phyloP scores from a whole-genome alignment of 192 early-diverging fungal genomes.

The Coemansia sp. region DNA sequence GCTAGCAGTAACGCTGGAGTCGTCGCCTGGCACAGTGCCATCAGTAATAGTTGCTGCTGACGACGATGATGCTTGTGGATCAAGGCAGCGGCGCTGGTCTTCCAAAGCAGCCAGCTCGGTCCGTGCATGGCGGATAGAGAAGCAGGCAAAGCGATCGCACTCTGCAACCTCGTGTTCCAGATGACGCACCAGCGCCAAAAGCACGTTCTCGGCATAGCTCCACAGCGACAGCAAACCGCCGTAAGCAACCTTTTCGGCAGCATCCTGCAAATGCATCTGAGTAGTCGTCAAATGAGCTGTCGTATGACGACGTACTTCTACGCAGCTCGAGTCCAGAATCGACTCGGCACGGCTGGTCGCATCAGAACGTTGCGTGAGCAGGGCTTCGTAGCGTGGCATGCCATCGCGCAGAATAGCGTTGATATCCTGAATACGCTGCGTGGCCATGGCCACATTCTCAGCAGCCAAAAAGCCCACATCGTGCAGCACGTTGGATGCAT shows the following conservation, averaged over 20 bases:
- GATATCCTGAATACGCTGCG: slow-evolving; percentile 61
- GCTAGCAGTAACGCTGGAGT: slow-evolving; percentile 52
- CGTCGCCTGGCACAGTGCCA: slow-evolving; percentile 14
- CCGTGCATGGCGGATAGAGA: slow-evolving; percentile 46
- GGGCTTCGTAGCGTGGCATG: slow-evolving; percentile 71
- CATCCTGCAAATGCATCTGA: slow-evolving; percentile 66
- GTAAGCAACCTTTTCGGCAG: slow-evolving; percentile 70
- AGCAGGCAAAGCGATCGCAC: slow-evolving; percentile 59
- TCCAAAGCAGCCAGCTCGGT: slow-evolving; percentile 32
- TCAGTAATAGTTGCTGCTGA: slow-evolving; percentile 24
- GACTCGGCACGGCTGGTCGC: slow-evolving; percentile 64
- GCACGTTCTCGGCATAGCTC: slow-evolving; percentile 82
- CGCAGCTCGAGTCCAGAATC: slow-evolving; percentile 59
- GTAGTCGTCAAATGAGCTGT: slow-evolving; percentile 52
- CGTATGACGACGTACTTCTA: slow-evolving; percentile 55
- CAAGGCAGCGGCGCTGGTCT: slow-evolving; percentile 31
- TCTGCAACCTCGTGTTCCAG: slow-evolving; percentile 62
- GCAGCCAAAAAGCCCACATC: slow-evolving; percentile 75
- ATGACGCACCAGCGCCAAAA: slow-evolving; percentile 63
- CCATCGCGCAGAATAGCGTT: slow-evolving; percentile 60
- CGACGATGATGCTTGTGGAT: neutral
- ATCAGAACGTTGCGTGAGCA: slow-evolving; percentile 70
- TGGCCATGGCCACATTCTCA: slow-evolving; percentile 65
- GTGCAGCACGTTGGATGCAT: slow-evolving; percentile 77
- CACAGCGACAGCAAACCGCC: slow-evolving; percentile 78